These are phyloP conservation scores for Vickermania spadyakhi DNA, from an alignment of 208 protist species.

Conservation along the genomic window DNA sequence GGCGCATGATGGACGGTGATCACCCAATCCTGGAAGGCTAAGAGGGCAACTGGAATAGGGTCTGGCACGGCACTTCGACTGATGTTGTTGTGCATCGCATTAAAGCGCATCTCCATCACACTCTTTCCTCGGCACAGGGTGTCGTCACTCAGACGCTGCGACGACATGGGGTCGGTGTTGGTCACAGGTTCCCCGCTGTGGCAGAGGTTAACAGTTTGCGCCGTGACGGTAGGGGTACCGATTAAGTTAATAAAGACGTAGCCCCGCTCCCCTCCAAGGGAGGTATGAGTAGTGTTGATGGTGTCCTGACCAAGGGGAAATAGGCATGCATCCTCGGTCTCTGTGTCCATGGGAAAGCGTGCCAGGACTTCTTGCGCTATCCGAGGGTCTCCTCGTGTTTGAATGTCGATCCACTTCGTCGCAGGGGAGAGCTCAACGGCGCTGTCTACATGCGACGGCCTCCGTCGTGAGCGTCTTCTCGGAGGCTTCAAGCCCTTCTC, in stretches of 20 bases:
- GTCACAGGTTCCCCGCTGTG: not conserved
- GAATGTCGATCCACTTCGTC: constrained; percentile 77
- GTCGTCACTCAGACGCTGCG: constrained; percentile 1
- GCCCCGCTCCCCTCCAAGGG: constrained; percentile 15
- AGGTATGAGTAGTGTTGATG: constrained; percentile 20
- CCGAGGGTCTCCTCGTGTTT: constrained; percentile 20
- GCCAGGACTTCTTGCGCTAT: constrained; percentile 37
- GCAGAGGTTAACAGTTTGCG: not conserved
- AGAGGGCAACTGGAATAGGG: constrained; percentile 43
- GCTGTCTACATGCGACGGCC: not conserved
- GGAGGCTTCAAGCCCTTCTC: constrained; percentile 29
- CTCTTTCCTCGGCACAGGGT: constrained; percentile 21
- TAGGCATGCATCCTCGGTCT: constrained; percentile 49
- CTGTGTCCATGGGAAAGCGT: constrained; percentile 46
- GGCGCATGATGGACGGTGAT: constrained; percentile 81
- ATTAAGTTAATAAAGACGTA: constrained; percentile 71
- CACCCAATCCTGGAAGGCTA: constrained; percentile 78
- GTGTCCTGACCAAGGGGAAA: constrained; percentile 53
- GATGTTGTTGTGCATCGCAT: constrained; percentile 43
- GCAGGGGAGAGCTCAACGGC: constrained; percentile 6
- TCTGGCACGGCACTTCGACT: constrained; percentile 37
- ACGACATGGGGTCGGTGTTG: not conserved
- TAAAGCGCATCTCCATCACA: constrained; percentile 74
- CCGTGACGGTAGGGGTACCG: constrained; percentile 41
- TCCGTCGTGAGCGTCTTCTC: not conserved